Base-by-base conservation (phyloP, 2,329 filamentous ascomycete genomes). In the Teratosphaeria gauchensis region DNA sequence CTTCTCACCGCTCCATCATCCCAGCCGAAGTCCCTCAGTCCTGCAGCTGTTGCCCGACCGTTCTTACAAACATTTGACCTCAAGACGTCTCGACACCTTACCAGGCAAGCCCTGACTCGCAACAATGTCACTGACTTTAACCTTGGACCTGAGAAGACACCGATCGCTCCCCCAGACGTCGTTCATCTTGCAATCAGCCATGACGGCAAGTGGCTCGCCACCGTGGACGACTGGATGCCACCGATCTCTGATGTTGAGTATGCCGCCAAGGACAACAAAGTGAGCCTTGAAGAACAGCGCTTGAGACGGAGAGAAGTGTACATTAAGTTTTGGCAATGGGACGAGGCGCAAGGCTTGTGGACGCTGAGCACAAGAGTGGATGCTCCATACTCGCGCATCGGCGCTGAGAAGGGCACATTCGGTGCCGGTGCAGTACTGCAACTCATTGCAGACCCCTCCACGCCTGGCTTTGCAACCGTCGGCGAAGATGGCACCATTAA, bases 161-260 rank as follows among this genome's bases (percentile, higher is more conserved):
- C 82, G 4, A 84, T 97, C 55, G 80, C 84, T 14, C 89, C 96
- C 65, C 92, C 94, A 0, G 83, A 87, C 61, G 82, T 96, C 53
- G 87, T 83, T 6, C 83, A 88, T 58, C 77, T 97, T 55, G 82
- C 86, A 51, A 84, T 94, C 65, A 92, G 89, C 51, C 77, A 82
- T 55, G 87, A 97, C 69, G 92, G 92, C 19, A 81, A 84, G 64
- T 97, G 92, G 92, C 81, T 99, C 59, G 92, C 88, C 4, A 96
- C 90, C 1, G 83, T 95, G 1, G 94, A 99, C 70, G 89, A 92
- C 68, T 99, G 94, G 94, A 81, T 82, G 56, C 91, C 91, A 1
- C 84, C 89, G 9, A 75, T 77, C 12, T 78, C 82, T 60, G 91
- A 96, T 68, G 74, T 89, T 14, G 80, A 83, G 46, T 80, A 81